phyloP scores from a whole-genome alignment of 352 stramenopile species.

The Pythium sp. region DNA sequence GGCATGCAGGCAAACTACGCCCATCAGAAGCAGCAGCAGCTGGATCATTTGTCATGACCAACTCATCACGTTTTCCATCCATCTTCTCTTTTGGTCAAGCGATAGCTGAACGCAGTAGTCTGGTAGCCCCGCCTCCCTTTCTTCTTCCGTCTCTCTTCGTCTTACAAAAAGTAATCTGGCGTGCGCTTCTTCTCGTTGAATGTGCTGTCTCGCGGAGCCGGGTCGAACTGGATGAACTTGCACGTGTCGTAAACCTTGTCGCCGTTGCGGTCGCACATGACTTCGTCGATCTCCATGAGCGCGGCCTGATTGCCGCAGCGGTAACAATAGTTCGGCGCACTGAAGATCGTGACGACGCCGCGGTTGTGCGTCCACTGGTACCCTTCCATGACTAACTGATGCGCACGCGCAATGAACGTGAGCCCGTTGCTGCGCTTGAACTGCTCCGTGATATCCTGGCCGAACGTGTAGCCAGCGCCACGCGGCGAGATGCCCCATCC shows the following conservation, averaged over 20 bases:
- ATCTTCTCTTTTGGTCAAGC: neutral
- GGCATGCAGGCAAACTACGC: constrained; percentile 8
- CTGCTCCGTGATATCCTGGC: constrained; percentile 86
- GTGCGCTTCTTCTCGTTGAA: constrained; percentile 92
- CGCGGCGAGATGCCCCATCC: constrained; percentile 87
- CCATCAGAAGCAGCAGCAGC: constrained; percentile 4
- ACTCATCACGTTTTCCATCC: too few species aligned
- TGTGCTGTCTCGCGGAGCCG: constrained; percentile 86
- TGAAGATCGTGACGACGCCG: constrained; percentile 92
- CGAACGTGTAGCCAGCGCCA: constrained; percentile 86
- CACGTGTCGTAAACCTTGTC: constrained; percentile 91
- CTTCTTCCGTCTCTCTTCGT: neutral
- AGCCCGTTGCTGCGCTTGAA: constrained; percentile 89
- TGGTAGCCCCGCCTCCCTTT: neutral
- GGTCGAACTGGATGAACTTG: constrained; percentile 93
- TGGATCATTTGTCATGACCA: too few species aligned
- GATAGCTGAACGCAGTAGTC: neutral
- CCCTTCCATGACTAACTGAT: constrained; percentile 93
- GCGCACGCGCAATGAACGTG: constrained; percentile 83
- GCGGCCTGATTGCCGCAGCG: constrained; percentile 95
- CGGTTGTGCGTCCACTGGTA: constrained; percentile 93
- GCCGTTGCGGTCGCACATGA: constrained; percentile 83
- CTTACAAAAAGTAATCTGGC: constrained; percentile 91
- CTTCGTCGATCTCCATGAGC: constrained; percentile 94
- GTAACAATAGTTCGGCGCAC: constrained; percentile 94